Evolutionary conservation across 164 flowering plant genomes (phyloP), one percentile per base, ranked within the genome.

Genomic region (Umbellularia californica): DNA sequence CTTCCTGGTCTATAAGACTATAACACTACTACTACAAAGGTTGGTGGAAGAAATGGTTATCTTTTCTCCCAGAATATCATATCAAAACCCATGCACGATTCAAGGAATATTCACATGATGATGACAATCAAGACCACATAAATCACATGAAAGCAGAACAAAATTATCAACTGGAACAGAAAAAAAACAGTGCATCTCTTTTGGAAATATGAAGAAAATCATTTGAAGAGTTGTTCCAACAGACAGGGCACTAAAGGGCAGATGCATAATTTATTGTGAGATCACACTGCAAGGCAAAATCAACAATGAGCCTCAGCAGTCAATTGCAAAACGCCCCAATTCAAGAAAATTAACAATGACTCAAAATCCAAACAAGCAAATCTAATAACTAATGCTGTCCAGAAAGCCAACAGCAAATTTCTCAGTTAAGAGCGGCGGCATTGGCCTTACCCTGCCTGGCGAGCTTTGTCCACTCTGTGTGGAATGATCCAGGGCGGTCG

Each of bases 401-500:
- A 41, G 13, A 28, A 23, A 68, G 22, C 28, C 30, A 25, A 58
- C 25, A 25, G 22, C 47, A 28, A 71, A 25, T n/a, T 52, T 22
- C 33, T 72, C 68, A 72, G 68, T 72, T 63, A 19, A 72, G 50
- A 63, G 52, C 52, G 2, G 68, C 75, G 19, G 41, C 68, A 30
- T 68, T 52, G 1, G 75, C 68, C 58, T 72, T 64, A 17, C 65
- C 55, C 58, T 72, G 50, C 10, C 70, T 76, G 33, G 94, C 95
- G 30, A 88, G 74, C 84, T 89, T 90, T 79, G 84, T 84, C 95
- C 95, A 90, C 76, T 90, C 92, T 0, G 92, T 89, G 69, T 72
- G 75, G 69, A 62, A 72, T 7, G 75, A 60, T 5, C 75, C 75
- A 3, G 62, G 74, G 11, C 77, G 75, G 66, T 83, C 87, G 33